Evolutionary conservation across 2,329 filamentous ascomycete species (phyloP).

Genomic region (Monosporascus cannonballus): DNA sequence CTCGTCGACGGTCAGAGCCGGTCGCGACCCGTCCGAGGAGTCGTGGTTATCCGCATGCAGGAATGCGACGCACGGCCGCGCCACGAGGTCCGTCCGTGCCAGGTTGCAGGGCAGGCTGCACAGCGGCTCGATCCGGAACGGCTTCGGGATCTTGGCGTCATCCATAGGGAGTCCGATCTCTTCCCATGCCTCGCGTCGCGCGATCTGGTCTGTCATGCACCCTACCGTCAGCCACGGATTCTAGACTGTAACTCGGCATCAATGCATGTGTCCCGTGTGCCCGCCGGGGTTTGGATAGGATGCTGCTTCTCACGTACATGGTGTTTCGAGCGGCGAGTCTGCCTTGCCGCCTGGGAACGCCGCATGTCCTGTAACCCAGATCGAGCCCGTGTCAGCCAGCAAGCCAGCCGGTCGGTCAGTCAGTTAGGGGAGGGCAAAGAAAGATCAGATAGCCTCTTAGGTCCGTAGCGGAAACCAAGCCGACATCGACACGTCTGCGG

Average conservation of each 20-base stretch:
- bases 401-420: too few species aligned
- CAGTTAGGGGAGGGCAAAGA: too few species aligned
- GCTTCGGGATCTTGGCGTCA: conserved; percentile 61
- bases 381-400: too few species aligned
- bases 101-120: conserved; percentile 75
- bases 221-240: not conserved
- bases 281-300: not conserved
- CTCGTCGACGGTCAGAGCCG: conserved; percentile 52
- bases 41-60: conserved; percentile 54
- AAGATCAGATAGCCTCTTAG: too few species aligned
- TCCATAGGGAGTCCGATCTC: conserved; percentile 83
- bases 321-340: conserved; percentile 50
- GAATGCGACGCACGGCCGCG: conserved; percentile 72
- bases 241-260: too few species aligned
- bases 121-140: conserved; percentile 81
- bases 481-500: not conserved
- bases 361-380: conserved; percentile 53
- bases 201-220: conserved; percentile 60
- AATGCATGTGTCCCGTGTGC: not conserved
- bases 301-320: conserved; percentile 39
- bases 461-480: too few species aligned
- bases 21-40: conserved; percentile 21
- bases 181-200: conserved; percentile 83
- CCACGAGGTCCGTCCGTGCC: conserved; percentile 66
- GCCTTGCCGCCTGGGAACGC: conserved; percentile 78